A percentile compares a stretch with the other conserved stretches of the same genome.
phyloP scores from a whole-genome alignment of 2,329 filamentous ascomycete species.

The Neofusicoccum laricinum region DNA sequence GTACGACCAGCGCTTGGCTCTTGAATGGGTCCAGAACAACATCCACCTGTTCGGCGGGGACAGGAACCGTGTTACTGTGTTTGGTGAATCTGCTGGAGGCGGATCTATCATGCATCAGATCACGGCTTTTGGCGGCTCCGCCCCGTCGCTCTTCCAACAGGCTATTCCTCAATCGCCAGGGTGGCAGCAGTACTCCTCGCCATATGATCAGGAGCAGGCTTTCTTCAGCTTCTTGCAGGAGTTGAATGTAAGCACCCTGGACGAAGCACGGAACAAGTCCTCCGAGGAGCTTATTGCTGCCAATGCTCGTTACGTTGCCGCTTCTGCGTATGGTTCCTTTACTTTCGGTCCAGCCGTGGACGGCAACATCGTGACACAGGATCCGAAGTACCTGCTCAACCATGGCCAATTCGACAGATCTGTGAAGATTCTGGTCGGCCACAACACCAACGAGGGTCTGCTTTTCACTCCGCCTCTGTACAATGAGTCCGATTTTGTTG shows the following conservation, averaged over 20 bases:
- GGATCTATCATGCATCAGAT: constrained; percentile 33
- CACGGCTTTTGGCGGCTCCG: constrained; percentile 34
- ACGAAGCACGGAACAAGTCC: constrained; percentile 31
- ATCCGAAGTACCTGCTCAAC: constrained; percentile 31
- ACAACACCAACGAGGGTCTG: constrained; percentile 46
- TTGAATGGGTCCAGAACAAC: constrained; percentile 40
- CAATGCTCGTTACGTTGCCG: constrained; percentile 30
- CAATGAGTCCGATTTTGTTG: constrained; percentile 23
- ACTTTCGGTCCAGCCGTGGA: constrained; percentile 35
- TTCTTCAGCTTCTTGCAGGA: constrained; percentile 31
- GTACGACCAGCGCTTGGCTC: constrained; percentile 38
- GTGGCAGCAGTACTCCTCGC: constrained; percentile 32
- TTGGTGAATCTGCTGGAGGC: constrained; percentile 39
- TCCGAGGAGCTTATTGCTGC: constrained; percentile 33
- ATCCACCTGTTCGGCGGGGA: constrained; percentile 40
- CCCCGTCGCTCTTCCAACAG: constrained; percentile 35
- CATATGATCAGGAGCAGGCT: constrained; percentile 27
- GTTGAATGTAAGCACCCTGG: constrained; percentile 32
- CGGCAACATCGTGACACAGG: constrained; percentile 30
- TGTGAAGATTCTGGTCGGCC: constrained; percentile 36
- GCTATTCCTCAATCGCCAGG: constrained; percentile 41
- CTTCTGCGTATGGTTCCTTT: constrained; percentile 31
- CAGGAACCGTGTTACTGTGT: constrained; percentile 35
- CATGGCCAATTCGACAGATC: constrained; percentile 36
- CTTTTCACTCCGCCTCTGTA: constrained; percentile 27